Percentiles rank a stretch among this genome's conserved stretches.
These are phyloP conservation scores for Pinus tabuliformis DNA, from an alignment of 75 land plant genomes.

Conservation along the genomic window DNA sequence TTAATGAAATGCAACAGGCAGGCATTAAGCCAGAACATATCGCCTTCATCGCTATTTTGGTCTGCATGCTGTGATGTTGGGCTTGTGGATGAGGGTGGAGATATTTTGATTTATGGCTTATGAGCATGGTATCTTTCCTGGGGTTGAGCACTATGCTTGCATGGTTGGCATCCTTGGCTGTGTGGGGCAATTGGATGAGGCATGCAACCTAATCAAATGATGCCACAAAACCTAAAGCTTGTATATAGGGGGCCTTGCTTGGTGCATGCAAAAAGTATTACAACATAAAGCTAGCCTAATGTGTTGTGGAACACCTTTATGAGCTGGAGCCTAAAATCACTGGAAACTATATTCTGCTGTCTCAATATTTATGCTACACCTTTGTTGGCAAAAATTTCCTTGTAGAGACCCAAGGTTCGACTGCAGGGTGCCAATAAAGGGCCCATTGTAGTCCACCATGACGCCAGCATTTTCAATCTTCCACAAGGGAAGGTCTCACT, in stretches of 20 bases:
- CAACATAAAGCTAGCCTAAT: constrained; percentile 4
- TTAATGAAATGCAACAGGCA: constrained; percentile 13
- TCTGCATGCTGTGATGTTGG: constrained; percentile 37
- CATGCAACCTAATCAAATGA: background rate
- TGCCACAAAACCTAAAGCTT: background rate
- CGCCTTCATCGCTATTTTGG: constrained; percentile 17
- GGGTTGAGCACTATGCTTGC: constrained; percentile 9
- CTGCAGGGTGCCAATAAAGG: too few species aligned
- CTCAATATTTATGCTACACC: too few species aligned
- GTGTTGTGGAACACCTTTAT: too few species aligned
- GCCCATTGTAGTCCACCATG: too few species aligned
- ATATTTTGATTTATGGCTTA: constrained; percentile 13
- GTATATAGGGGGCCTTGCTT: constrained; percentile 5
- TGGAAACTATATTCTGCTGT: too few species aligned
- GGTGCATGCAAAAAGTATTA: constrained; percentile 6
- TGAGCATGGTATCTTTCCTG: constrained; percentile 13
- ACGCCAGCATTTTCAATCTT: too few species aligned
- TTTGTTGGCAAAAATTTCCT: too few species aligned
- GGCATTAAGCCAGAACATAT: constrained; percentile 25
- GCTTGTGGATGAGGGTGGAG: constrained; percentile 18
- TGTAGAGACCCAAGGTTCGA: too few species aligned
- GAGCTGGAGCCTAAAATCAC: too few species aligned
- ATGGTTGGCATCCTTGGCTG: constrained; percentile 15
- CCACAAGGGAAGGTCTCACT: too few species aligned
- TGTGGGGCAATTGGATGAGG: constrained; percentile 3